Conservation (phyloP, 2,329 filamentous ascomycete genomes). For the Remersonia thermophila region DNA sequence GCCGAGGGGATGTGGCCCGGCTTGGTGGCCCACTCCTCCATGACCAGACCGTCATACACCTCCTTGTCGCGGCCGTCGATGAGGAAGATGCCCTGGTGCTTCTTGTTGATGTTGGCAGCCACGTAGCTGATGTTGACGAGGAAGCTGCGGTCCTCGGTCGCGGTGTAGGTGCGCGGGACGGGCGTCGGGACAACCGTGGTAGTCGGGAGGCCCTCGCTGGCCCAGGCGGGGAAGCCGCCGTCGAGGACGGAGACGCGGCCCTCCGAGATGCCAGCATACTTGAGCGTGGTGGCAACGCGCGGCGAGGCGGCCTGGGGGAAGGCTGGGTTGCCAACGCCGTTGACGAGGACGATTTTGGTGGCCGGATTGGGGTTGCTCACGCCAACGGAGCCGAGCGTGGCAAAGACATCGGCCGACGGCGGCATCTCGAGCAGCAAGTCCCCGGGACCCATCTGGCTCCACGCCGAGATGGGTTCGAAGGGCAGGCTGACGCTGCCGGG, state of each 20-base stretch:
- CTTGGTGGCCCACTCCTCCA: conserved; percentile 11
- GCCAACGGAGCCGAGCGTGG: conserved; percentile 9
- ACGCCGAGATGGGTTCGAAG: conserved; percentile 13
- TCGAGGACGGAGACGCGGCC: conserved; percentile 13
- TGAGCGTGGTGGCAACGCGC: conserved; percentile 12
- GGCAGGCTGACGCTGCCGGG: conserved; percentile 9
- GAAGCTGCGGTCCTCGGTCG: conserved; percentile 10
- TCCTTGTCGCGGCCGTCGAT: conserved; percentile 9
- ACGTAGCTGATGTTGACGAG: conserved; percentile 12
- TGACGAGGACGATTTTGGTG: conserved; percentile 13
- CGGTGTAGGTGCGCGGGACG: conserved; percentile 4
- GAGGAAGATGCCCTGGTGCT: conserved; percentile 10
- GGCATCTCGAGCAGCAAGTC: conserved; percentile 11
- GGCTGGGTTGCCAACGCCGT: conserved; percentile 11
- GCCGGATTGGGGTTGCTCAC: conserved; percentile 9
- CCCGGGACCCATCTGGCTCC: conserved; percentile 11
- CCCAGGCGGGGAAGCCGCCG: conserved; percentile 12
- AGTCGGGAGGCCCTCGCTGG: conserved; percentile 5
- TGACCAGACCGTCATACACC: conserved; percentile 12
- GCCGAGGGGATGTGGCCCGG: conserved; percentile 13
- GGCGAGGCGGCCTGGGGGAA: conserved; percentile 13
- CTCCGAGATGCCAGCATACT: conserved; percentile 12
- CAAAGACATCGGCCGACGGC: conserved; percentile 6
- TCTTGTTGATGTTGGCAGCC: conserved; percentile 9
- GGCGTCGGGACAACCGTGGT: conserved; percentile 8